Base-by-base conservation (phyloP, 352 stramenopile genomes). In the Pythium monospermum region DNA sequence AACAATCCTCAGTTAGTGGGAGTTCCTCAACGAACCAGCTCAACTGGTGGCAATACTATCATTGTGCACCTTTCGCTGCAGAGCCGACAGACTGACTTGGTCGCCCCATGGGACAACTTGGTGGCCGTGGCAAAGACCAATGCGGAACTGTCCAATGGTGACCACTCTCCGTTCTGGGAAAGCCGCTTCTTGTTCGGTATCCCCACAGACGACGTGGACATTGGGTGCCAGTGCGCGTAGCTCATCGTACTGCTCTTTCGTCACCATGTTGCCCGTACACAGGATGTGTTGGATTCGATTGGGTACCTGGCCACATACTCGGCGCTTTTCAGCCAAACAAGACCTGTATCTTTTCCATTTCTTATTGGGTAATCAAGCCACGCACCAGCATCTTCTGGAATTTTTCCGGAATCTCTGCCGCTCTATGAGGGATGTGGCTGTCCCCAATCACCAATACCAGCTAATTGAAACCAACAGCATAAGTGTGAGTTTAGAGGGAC, bases 201-300 rank as follows among this genome's bases (percentile, higher is more conserved):
- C 95, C 13, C 97, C 97, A 12, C 79, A 71, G 7, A 99, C 96
- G 6, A 98, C 76, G 74, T 98, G 92, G 6, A 99, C 92, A 59
- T 98, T 99, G 1, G 93, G 92, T 22, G 95, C 91, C n/a, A 99
- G 66, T n/a, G 83, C 77, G 33, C 82, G 82, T 42, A 99, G 73
- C 66, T 98, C 91, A 21, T 98, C 87, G 55, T 94, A 98, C 63
- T 98, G 91, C 61, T 98, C 94, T 45, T 92, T 92, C 3, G 87
- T 93, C 45, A 87, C 87, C 55, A 99, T 69, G 68, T 99, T 99
- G 26, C 97, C 97, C 15, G 96, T 99, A 68, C 96, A 99, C 45
- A 99, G 67, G 10, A 99, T 89, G 66, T 99, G 96, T 65, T 99
- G 93, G 69, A 99, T 99, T 66, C 98, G 98, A 63, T 98, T 98